These are phyloP conservation scores for Gastrodia elata DNA, from an alignment of 106 monocot genomes.

Conservation along the genomic window DNA sequence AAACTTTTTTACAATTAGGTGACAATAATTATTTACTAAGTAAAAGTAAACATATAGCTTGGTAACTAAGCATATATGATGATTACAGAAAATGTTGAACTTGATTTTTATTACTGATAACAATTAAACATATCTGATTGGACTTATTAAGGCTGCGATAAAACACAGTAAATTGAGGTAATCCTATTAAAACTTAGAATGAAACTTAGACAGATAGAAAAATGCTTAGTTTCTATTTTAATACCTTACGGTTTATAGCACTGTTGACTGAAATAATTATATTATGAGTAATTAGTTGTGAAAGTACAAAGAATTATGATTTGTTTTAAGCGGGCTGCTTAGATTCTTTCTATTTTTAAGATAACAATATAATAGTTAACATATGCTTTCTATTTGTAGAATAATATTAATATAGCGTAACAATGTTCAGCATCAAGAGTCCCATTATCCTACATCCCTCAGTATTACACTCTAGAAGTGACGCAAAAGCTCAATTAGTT, in stretches of 20 bases:
- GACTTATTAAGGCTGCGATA: not conserved
- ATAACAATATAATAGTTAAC: too few species aligned
- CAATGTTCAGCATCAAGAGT: too few species aligned
- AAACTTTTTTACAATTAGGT: not conserved
- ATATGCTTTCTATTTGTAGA: too few species aligned
- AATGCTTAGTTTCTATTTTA: not conserved
- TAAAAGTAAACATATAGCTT: not conserved
- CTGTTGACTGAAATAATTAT: not conserved
- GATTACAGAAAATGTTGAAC: not conserved
- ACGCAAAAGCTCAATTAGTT: too few species aligned
- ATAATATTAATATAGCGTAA: too few species aligned
- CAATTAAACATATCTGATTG: not conserved
- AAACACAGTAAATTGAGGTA: not conserved
- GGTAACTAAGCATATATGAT: not conserved
- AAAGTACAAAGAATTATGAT: too few species aligned
- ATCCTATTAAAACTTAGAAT: not conserved
- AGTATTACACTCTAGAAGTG: too few species aligned
- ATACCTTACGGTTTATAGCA: not conserved
- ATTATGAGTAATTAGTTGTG: not conserved
- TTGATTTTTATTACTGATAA: not conserved
- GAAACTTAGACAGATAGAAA: not conserved
- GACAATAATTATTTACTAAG: slow-evolving; percentile 1
- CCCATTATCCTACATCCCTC: too few species aligned
- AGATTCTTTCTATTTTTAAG: too few species aligned
- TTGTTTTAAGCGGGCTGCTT: too few species aligned